phyloP scores from a whole-genome alignment of 2,329 filamentous ascomycete species.

The Arthrobotrys pseudoclavata region DNA sequence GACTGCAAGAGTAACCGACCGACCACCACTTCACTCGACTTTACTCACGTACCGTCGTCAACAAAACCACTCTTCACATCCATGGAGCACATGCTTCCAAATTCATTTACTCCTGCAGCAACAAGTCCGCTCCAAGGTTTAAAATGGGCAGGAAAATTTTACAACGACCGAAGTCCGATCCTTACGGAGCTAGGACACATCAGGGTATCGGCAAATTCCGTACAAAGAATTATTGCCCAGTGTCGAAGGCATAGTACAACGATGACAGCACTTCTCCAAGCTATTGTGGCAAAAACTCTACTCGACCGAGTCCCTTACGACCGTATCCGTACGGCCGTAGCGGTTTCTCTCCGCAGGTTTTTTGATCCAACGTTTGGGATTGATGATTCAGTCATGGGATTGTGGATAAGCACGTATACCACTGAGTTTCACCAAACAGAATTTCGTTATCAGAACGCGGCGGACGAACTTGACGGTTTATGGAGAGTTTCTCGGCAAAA shows the following conservation, averaged over 20 bases:
- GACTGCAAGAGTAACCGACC: constrained; percentile 42
- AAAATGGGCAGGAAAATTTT: constrained; percentile 47
- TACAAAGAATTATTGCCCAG: constrained; percentile 7
- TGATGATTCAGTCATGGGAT: constrained; percentile 48
- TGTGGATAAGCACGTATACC: constrained; percentile 49
- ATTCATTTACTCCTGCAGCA: constrained; percentile 6
- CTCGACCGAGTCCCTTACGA: constrained; percentile 23
- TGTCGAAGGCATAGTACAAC: constrained; percentile 46
- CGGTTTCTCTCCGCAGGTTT: constrained; percentile 49
- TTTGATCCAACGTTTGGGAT: constrained; percentile 27
- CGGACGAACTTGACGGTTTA: neutral
- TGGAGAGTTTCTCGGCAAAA: constrained; percentile 30
- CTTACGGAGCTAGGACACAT: constrained; percentile 37
- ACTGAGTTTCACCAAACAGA: constrained; percentile 42
- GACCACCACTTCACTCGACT: neutral
- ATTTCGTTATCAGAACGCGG: constrained; percentile 11
- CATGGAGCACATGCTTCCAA: constrained; percentile 39
- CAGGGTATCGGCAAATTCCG: constrained; percentile 27
- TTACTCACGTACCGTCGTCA: constrained; percentile 18
- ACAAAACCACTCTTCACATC: constrained; percentile 36
- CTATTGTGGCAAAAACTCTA: constrained; percentile 40
- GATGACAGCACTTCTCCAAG: constrained; percentile 47
- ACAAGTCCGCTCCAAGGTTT: constrained; percentile 2
- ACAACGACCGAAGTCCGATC: constrained; percentile 26
- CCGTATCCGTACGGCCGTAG: constrained; percentile 44